Conservation (phyloP, 2,329 filamentous ascomycete species). For the Diaporthe longicolla region DNA sequence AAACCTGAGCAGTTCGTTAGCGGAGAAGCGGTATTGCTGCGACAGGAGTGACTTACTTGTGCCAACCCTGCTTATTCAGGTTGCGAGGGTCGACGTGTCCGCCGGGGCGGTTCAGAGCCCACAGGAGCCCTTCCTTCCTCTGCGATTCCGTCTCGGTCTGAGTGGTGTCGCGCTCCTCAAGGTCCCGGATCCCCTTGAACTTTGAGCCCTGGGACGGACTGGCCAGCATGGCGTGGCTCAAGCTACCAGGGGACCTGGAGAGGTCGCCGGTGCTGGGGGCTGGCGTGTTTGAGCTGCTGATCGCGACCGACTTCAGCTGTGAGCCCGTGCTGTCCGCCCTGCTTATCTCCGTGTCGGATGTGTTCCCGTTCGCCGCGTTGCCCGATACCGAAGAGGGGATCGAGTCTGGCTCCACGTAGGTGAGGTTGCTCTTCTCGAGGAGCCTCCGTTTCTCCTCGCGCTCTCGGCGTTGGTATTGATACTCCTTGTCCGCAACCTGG, state of each 20-base stretch:
- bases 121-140: constrained; percentile 93
- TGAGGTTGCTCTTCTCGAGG: constrained; percentile 87
- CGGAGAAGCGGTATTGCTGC: neutral
- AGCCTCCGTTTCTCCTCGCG: constrained; percentile 93
- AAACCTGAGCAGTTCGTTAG: constrained; percentile 71
- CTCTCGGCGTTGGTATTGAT: constrained; percentile 94
- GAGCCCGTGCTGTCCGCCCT: constrained; percentile 82
- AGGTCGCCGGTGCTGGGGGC: constrained; percentile 57
- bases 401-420: constrained; percentile 79
- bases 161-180: constrained; percentile 84
- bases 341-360: constrained; percentile 78
- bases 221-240: constrained; percentile 60
- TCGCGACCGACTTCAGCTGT: constrained; percentile 69
- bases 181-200: constrained; percentile 93
- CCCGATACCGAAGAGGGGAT: constrained; percentile 48
- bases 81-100: constrained; percentile 96
- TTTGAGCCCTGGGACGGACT: constrained; percentile 70
- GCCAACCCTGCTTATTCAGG: constrained; percentile 97
- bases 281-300: constrained; percentile 58
- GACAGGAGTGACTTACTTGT: constrained; percentile 78
- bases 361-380: constrained; percentile 59
- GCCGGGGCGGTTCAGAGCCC: constrained; percentile 92
- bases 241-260: constrained; percentile 70
- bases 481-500: constrained; percentile 95
- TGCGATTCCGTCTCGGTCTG: constrained; percentile 69